Evolutionary conservation across 225 moss, liverwort and hornwort genomes (phyloP).

Genomic region (Takakia lepidozioides): DNA sequence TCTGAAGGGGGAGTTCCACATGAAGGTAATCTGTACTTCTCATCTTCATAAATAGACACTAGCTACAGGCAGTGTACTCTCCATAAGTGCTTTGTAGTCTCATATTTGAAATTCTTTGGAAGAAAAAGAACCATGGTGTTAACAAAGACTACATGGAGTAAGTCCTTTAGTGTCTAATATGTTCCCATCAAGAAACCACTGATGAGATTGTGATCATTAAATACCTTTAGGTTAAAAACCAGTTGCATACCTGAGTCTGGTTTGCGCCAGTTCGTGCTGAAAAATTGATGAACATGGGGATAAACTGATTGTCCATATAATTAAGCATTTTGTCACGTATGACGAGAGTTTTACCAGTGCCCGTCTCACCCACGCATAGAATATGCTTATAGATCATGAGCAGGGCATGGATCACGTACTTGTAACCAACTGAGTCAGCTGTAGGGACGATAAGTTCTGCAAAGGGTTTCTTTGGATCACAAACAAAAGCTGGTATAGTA

Average conservation of each 20-base stretch:
- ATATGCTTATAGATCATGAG: conserved; percentile 64
- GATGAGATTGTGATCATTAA: too few species aligned
- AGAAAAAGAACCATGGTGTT: too few species aligned
- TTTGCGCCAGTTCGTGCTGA: conserved; percentile 78
- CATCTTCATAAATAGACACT: too few species aligned
- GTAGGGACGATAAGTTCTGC: conserved; percentile 81
- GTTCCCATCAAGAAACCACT: too few species aligned
- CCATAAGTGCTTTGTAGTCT: too few species aligned
- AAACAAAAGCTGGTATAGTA: conserved; percentile 57
- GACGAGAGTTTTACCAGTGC: conserved; percentile 81
- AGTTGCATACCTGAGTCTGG: conserved; percentile 41
- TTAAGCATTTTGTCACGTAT: conserved; percentile 76
- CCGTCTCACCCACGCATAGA: conserved; percentile 76
- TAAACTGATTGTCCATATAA: conserved; percentile 54
- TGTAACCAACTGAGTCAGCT: conserved; percentile 65
- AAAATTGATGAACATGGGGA: conserved; percentile 87
- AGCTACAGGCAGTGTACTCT: too few species aligned
- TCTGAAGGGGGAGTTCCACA: too few species aligned
- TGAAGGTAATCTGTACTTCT: too few species aligned
- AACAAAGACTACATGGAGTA: too few species aligned
- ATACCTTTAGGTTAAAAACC: too few species aligned
- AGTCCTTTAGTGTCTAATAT: too few species aligned
- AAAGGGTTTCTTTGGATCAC: conserved; percentile 70
- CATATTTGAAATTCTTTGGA: too few species aligned
- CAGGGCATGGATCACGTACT: conserved; percentile 67